phyloP scores from a whole-genome alignment of 2,329 filamentous ascomycete genomes.

The Monosporascus cannonballus region DNA sequence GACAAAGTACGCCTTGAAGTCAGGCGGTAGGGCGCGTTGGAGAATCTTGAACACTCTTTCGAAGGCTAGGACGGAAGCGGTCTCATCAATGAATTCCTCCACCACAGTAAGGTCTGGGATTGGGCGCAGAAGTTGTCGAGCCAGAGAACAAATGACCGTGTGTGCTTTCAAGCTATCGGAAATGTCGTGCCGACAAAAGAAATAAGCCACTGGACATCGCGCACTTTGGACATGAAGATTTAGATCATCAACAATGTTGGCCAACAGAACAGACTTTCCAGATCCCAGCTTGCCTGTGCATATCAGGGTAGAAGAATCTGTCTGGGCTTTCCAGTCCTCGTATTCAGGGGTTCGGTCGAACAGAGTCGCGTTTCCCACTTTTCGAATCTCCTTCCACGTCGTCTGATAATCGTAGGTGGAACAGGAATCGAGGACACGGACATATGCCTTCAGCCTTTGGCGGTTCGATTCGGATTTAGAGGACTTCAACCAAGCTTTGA shows the following conservation, averaged over 20 bases:
- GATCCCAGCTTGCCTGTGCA: conserved; percentile 35
- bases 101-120: not conserved
- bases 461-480: not conserved
- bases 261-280: conserved; percentile 38
- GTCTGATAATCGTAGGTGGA: conserved; percentile 34
- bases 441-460: conserved; percentile 5
- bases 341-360: conserved; percentile 7
- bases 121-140: conserved; percentile 5
- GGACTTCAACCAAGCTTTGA: not conserved
- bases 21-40: not conserved
- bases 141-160: conserved; percentile 8
- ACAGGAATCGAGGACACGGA: conserved; percentile 30
- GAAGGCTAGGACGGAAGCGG: not conserved
- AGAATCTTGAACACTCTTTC: not conserved
- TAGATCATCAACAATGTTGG: conserved; percentile 36
- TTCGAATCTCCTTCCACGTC: conserved; percentile 35
- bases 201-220: conserved; percentile 5
- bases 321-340: not conserved
- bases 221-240: conserved; percentile 19
- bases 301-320: conserved; percentile 22
- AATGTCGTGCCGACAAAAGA: conserved; percentile 29
- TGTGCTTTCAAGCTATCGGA: not conserved
- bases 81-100: not conserved
- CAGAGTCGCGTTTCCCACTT: conserved; percentile 28
- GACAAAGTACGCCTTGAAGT: conserved; percentile 1